A percentile compares a stretch with the other conserved stretches of the same genome.
Evolutionary conservation across 371 early-diverging fungal species (phyloP).

Genomic region (Capillidium rhysosporum): DNA sequence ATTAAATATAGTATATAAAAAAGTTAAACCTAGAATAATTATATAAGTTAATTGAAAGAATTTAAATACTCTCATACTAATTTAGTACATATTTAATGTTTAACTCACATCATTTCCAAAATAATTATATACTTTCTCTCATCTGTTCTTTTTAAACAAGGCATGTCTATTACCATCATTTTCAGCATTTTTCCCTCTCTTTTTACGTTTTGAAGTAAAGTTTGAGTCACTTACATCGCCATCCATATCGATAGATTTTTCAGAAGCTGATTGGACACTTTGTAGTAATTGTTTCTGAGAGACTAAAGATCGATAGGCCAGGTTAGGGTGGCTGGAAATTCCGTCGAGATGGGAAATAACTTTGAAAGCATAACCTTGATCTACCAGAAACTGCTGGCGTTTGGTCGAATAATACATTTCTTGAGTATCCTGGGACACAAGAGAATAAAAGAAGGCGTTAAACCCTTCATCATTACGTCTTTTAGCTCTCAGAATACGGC

Average conservation of each 20-base stretch:
- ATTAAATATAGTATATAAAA: no score
- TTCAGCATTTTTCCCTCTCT: not conserved
- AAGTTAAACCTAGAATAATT: no score
- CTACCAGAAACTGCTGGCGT: slow-evolving; percentile 97
- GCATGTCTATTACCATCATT: no score
- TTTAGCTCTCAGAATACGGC: slow-evolving; percentile 96
- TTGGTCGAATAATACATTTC: slow-evolving; percentile 98
- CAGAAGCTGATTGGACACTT: slow-evolving; percentile 62
- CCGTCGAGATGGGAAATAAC: slow-evolving; percentile 69
- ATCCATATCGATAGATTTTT: slow-evolving; percentile 38
- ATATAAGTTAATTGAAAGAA: no score
- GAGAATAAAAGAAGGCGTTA: slow-evolving; percentile 96
- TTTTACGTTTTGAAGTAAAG: slow-evolving; percentile 2
- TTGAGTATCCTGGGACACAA: slow-evolving; percentile 96
- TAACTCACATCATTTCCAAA: no score
- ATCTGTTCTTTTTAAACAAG: no score
- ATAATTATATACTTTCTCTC: no score
- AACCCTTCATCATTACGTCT: slow-evolving; percentile 95
- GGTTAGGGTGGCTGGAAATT: slow-evolving; percentile 29
- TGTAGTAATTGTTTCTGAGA: slow-evolving; percentile 81
- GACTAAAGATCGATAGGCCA: slow-evolving; percentile 35
- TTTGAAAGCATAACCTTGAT: slow-evolving; percentile 99
- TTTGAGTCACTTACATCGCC: slow-evolving; percentile 20
- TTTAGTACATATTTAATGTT: no score
- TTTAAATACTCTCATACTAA: no score